Percentiles rank a stretch among this genome's conserved stretches.
phyloP scores from a whole-genome alignment of 495 filamentous ascomycete species.

The Daldinia loculata region DNA sequence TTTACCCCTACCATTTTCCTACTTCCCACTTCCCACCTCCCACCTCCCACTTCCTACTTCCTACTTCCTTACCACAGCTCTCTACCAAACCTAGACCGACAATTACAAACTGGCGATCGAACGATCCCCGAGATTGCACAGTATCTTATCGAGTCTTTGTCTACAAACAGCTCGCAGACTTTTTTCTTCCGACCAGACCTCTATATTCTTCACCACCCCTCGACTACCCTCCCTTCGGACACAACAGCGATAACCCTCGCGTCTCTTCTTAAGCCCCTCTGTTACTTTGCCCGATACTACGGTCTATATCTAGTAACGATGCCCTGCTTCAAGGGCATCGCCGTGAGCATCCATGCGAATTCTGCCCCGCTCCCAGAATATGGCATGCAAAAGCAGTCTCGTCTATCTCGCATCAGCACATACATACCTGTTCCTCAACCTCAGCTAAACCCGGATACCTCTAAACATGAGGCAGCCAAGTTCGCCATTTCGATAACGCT shows the following conservation, averaged over 20 bases:
- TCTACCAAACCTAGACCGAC: constrained; percentile 10
- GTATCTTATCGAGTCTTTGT: constrained; percentile 20
- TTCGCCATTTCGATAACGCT: constrained; percentile 98
- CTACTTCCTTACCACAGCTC: not conserved
- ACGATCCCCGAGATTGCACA: constrained; percentile 8
- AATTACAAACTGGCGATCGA: constrained; percentile 10
- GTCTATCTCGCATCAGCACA: constrained; percentile 88
- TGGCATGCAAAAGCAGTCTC: constrained; percentile 92
- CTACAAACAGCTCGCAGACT: constrained; percentile 20
- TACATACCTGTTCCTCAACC: constrained; percentile 95
- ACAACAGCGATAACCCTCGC: constrained; percentile 17
- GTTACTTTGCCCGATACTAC: constrained; percentile 2
- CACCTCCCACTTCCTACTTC: no score
- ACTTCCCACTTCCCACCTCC: not conserved
- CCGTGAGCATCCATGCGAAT: constrained; percentile 93
- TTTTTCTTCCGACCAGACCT: not conserved
- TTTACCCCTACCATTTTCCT: constrained; percentile 5
- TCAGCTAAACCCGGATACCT: constrained; percentile 72
- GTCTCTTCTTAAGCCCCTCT: not conserved
- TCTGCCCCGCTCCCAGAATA: constrained; percentile 89
- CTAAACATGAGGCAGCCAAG: constrained; percentile 86
- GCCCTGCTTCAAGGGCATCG: constrained; percentile 98
- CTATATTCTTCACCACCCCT: constrained; percentile 17
- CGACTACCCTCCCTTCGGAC: constrained; percentile 5
- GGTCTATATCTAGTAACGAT: constrained; percentile 57